These are phyloP conservation scores for Saksenaea vasiformis DNA, from an alignment of 371 early-diverging fungal genomes.

Conservation along the genomic window DNA sequence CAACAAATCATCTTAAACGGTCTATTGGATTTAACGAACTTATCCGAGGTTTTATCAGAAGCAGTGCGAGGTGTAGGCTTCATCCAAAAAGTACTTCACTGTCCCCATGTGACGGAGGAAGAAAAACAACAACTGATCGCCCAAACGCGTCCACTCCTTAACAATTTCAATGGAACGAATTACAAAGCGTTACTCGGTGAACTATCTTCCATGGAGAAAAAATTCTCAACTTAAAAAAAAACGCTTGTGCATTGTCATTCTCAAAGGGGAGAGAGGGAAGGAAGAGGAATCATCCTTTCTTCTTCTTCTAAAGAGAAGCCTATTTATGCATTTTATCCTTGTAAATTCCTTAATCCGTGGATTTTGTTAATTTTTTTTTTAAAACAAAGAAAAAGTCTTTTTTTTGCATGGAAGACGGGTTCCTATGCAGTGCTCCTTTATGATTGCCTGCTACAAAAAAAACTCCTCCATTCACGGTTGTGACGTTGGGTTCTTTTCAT, in stretches of 20 bases:
- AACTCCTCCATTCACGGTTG: too few relatives aligned
- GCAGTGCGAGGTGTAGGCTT: conserved; percentile 39
- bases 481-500: background rate
- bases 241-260: background rate
- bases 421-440: too few relatives aligned
- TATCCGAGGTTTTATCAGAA: conserved; percentile 32
- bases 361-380: background rate
- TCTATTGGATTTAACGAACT: conserved; percentile 14
- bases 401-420: background rate
- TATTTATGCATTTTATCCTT: background rate
- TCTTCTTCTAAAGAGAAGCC: background rate
- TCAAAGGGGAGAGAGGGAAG: background rate
- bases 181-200: conserved; percentile 23
- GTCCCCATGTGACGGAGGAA: conserved; percentile 15
- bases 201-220: conserved; percentile 2
- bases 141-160: conserved; percentile 8
- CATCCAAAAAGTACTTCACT: conserved; percentile 38
- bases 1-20: conserved; percentile 22
- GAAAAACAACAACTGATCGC: conserved; percentile 15
- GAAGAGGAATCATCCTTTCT: background rate
- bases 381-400: background rate
- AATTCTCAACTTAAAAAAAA: background rate
- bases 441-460: too few relatives aligned
- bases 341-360: background rate
- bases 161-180: conserved; percentile 7